These are phyloP conservation scores for Saturnispora diversa DNA, from an alignment of 805 yeast genomes.

Conservation along the genomic window DNA sequence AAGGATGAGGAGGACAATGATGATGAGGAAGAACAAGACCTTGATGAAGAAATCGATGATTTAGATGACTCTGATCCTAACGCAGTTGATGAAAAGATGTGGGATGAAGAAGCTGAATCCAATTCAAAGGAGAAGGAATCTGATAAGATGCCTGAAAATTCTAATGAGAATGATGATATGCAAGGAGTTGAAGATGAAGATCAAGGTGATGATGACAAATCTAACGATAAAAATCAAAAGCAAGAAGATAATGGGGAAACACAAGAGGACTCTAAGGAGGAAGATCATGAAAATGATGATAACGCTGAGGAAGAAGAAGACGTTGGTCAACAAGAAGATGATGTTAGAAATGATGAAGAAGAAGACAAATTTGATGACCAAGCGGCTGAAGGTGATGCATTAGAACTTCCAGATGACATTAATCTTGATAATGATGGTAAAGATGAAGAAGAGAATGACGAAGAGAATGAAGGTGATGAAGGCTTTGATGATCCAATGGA, in stretches of 20 bases:
- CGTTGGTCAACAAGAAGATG: conserved; percentile 78
- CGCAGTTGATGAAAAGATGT: conserved; percentile 94
- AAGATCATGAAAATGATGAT: conserved; percentile 37
- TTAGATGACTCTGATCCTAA: conserved; percentile 87
- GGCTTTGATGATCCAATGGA: conserved; percentile 22
- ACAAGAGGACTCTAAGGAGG: conserved; percentile 30
- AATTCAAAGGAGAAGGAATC: conserved; percentile 75
- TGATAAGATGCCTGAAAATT: conserved; percentile 55
- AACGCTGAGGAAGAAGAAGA: conserved; percentile 56
- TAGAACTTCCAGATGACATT: conserved; percentile 89
- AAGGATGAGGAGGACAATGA: conserved; percentile 42
- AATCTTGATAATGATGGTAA: conserved; percentile 66
- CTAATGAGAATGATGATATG: conserved; percentile 35
- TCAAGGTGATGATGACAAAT: conserved; percentile 20
- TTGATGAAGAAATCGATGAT: conserved; percentile 86
- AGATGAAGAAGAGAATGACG: conserved; percentile 23
- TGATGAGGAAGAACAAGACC: conserved; percentile 54
- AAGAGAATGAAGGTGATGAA: conserved; percentile 23
- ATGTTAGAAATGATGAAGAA: conserved; percentile 57
- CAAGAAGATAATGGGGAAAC: conserved; percentile 32
- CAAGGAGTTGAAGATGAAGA: conserved; percentile 32
- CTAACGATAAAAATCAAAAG: conserved; percentile 29
- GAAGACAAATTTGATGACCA: conserved; percentile 57
- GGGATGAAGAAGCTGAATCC: conserved; percentile 87
- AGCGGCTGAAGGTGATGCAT: conserved; percentile 76